Conservation (phyloP, 2,329 filamentous ascomycete species). For the Simplicillium sp. region DNA sequence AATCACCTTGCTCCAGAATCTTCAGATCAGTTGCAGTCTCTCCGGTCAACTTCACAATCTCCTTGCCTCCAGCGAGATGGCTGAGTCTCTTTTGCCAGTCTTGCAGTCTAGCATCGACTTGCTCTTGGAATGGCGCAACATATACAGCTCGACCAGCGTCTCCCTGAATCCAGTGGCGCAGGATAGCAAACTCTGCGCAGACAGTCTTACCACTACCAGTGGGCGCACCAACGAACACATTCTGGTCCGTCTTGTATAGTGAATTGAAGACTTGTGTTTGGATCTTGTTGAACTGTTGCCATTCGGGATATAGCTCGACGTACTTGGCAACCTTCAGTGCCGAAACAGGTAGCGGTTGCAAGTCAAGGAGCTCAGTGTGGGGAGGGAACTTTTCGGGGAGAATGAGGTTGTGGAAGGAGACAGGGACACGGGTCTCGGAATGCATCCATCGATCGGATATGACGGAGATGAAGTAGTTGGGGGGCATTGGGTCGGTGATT, state of each 20-base stretch:
- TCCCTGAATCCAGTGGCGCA: slow-evolving; percentile 67
- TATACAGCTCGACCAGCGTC: slow-evolving; percentile 72
- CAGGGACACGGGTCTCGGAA: slow-evolving; percentile 83
- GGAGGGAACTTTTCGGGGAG: slow-evolving; percentile 92
- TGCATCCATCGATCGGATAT: slow-evolving; percentile 98
- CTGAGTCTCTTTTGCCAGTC: slow-evolving; percentile 79
- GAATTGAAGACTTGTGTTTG: slow-evolving; percentile 97
- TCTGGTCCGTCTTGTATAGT: slow-evolving; percentile 82
- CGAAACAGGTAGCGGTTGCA: slow-evolving; percentile 83
- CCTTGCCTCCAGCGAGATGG: slow-evolving; percentile 69
- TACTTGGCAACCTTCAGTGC: slow-evolving; percentile 83
- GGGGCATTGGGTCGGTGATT: slow-evolving; percentile 94
- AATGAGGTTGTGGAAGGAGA: slow-evolving; percentile 91
- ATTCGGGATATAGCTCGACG: slow-evolving; percentile 69
- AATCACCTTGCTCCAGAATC: slow-evolving; percentile 74
- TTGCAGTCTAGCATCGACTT: slow-evolving; percentile 70
- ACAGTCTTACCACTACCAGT: slow-evolving; percentile 95
- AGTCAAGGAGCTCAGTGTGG: slow-evolving; percentile 82
- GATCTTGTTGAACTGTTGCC: slow-evolving; percentile 90
- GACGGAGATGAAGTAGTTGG: slow-evolving; percentile 95
- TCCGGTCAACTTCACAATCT: slow-evolving; percentile 85
- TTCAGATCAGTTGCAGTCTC: slow-evolving; percentile 88
- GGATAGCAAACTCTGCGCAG: slow-evolving; percentile 86
- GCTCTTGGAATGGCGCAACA: slow-evolving; percentile 87
- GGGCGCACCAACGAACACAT: slow-evolving; percentile 85